Base-by-base conservation (phyloP, 108 stramenopile genomes). In the Discostella stelligeroides region DNA sequence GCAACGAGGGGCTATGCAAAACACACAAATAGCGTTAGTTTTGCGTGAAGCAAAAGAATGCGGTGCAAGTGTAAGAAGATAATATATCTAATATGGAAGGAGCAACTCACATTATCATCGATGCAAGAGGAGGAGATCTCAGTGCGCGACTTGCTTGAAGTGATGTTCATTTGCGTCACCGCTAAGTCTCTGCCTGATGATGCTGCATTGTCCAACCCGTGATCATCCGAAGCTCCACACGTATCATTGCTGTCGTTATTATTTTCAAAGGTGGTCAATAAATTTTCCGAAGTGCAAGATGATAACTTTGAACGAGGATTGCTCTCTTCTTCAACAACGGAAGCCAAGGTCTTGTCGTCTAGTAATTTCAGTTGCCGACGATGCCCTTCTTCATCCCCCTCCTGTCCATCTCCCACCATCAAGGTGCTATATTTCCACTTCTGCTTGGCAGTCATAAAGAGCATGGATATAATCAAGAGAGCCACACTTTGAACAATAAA, bases 391-490 rank as follows among this genome's bases (percentile, higher is more conserved):
- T n/a, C n/a, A n/a, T n/a, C n/a, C n/a, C n/a, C n/a, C n/a, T n/a
- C n/a, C 14, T 64, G 15, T 30, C 40, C 1, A 23, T 10, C 12
- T 38, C 39, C 12, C 29, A 8, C 10, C 1, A 24, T 24, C 23
- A 50, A 24, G 7, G 21, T 8, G 49, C 21, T 7, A 24, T 24
- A 8, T 6, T 20, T 25, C 21, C 49, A 72, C 50, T 66, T 60
- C 29, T 20, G 24, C 27, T 67, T 70, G 15, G 28, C 79, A 54
- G 69, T 9, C 48, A 51, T 60, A 7, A 68, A 79, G 38, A 80
- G 45, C 13, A 87, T 18, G 40, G 72, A 81, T 8, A 85, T 17
- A 17, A 63, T 72, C 28, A 72, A 73, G 27, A 78, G 68, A 8
- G 47, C 76, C 9, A 61, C 75, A 62, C 76, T 66, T 45, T 49